Evolutionary conservation across 2,329 filamentous ascomycete species (phyloP).

Genomic region (Neospermospora avenae): DNA sequence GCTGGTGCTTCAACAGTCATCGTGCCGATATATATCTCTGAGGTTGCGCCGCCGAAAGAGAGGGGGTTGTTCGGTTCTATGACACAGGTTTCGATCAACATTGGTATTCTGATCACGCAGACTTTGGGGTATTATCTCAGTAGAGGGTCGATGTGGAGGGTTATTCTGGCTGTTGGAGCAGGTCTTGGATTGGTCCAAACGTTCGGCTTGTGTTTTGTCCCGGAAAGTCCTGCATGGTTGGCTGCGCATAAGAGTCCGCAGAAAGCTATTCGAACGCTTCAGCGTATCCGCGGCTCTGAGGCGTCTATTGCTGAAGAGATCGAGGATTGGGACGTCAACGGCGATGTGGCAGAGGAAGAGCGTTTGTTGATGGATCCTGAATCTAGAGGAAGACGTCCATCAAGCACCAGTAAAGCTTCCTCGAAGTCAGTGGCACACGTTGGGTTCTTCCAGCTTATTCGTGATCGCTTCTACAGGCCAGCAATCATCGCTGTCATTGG

Average conservation of each 20-base stretch:
- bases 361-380: conserved; percentile 27
- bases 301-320: conserved; percentile 73
- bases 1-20: conserved; percentile 90
- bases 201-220: conserved; percentile 68
- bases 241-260: conserved; percentile 60
- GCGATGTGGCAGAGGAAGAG: conserved; percentile 31
- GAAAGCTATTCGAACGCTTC: conserved; percentile 64
- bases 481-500: conserved; percentile 81
- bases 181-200: conserved; percentile 65
- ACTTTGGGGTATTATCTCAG: conserved; percentile 85
- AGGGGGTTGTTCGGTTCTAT: conserved; percentile 78
- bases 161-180: conserved; percentile 74
- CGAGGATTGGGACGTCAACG: conserved; percentile 51
- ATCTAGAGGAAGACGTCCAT: conserved; percentile 20
- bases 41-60: conserved; percentile 73
- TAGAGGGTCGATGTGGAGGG: conserved; percentile 73
- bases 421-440: conserved; percentile 39
- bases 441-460: conserved; percentile 63
- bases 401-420: conserved; percentile 25
- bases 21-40: conserved; percentile 90
- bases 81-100: conserved; percentile 91
- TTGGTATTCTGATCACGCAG: conserved; percentile 83
- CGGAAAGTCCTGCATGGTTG: conserved; percentile 87
- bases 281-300: conserved; percentile 69
- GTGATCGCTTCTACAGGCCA: conserved; percentile 64